Base-by-base conservation (phyloP, 148 eudicot genomes). In the Rhododendron vialii region DNA sequence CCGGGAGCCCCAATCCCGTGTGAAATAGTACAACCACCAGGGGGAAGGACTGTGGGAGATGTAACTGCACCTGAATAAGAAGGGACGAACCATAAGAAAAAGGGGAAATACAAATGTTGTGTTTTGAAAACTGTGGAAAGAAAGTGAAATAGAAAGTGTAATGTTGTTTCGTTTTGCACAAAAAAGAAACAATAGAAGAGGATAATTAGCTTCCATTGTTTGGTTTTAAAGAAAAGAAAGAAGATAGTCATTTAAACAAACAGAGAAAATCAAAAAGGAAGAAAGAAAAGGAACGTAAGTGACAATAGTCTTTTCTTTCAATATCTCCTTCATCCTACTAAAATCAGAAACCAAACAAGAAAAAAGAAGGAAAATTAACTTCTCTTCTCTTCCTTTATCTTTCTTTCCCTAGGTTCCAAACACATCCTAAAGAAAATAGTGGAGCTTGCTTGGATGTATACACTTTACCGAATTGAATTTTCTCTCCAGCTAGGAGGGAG, bases 401-500 rank as follows among this genome's bases (percentile, higher is more conserved):
- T 69, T 69, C 36, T 69, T 28, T 30, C 36, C 35, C 75, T 69
- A 69, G 75, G 75, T 12, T 28, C 5, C 36, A 12, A 69, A 69
- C 36, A 69, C 75, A 12, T 28, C 35, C 28, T 71, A 81, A 6
- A 10, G 47, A 81, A 86, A 47, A 61, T 12, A 45, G 1, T 41
- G 75, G 26, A 43, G 61, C 81, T 65, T 51, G 50, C 83, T 85
- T 43, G 87, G 82, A 83, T 43, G 55, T 78, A 75, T 12, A 75
- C 24, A 61, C 89, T 90, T 78, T 89, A 94, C 99, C 99, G 88
- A 97, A 97, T 86, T 95, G 99, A 88, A 97, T 97, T 90, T 93
- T 97, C 88, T 97, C 96, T 90, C 99, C 98, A 85, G 99, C 99
- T 83, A 97, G 96, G 73, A 97, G 91, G 83, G 98, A 97, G 81